Base-by-base conservation (phyloP, 768 basidiomycete species). In the Mycena polygramma region DNA sequence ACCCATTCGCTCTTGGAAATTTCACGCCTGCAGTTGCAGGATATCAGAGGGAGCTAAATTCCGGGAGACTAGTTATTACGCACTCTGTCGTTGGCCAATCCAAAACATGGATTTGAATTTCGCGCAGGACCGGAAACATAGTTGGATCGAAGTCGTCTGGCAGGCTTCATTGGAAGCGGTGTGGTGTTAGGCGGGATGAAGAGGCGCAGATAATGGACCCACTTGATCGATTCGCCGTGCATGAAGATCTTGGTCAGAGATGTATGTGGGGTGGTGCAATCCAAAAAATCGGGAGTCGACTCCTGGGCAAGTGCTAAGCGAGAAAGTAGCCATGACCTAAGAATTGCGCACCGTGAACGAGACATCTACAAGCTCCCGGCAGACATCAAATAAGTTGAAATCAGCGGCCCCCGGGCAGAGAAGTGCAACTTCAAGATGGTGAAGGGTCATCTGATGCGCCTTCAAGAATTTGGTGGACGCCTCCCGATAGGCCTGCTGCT, bases 61-160 rank as follows among this genome's bases (percentile, higher is more conserved):
- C 30, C 30, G 30, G 30, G 3, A 30, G 30, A 30, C 30, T 30
- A 30, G 2, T 30, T 30, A 6, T 30, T 30, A 30, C 57, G 19
- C 20, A 59, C 57, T 59, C 57, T 41, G 41, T 46, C 6, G 57
- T 59, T 2, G 57, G 57, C 57, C 57, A 59, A 24, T 15, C 11
- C 19, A 59, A 35, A 14, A 5, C 41, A 43, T 24, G 11, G 41
- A 59, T 7, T 43, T 59, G 13, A 22, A 59, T 59, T 46, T 45
- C 57, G 24, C 45, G 57, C 57, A 59, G 17, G 17, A 43, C 57
- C 19, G 57, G 57, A 30, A 59, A 59, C 57, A 45, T 46, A 30
- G 30, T 30, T 30, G 30, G 30, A 45, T 26, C 41, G 19, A 59
- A 46, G 57, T 15, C 35, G 11, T 48, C 46, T 9, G 19, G 46